Evolutionary conservation across 192 early-diverging fungal species (phyloP), one percentile per base, ranked within the genome.

Genomic region (Funneliformis mosseae): DNA sequence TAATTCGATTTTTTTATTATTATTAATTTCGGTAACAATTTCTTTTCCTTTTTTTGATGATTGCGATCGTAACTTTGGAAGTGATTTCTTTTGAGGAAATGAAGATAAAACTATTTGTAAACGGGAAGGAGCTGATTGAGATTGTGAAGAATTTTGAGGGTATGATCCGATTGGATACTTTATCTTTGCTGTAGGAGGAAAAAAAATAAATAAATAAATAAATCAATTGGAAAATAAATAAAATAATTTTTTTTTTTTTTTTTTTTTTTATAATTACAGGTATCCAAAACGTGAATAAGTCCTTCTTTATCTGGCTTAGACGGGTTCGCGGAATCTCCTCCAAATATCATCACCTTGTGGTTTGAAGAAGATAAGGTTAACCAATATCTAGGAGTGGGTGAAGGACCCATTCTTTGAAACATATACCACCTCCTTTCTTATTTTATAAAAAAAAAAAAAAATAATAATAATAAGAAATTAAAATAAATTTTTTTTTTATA

Each of bases 361-460:
- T 85, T 81, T 43, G 84, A 61, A n/a, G 82, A 76, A 18, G 86
- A 83, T 82, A 91, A 77, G 12, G 87, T 81, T 27, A 84, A 84
- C 10, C 84, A 86, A 41, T 83, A 81, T 28, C 90, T 77, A 16
- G 87, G 84, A 2, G 82, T 83, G 9, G 87, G 85, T 23, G 86
- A 75, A 38, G 85, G 82, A 5, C 84, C 81, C 68, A 87, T 91
- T 18, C 82, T 88, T 62, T 84, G 82, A 69, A 89, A 87, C 72
- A 84, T 84, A 18, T 82, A 83, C 90, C 90, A 91, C 63, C 85
- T 81, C 46, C 80, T 79, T 43, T 84, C 89, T 90, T 82, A 55
- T 5, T 55, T 18, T 55, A 55, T 12, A 14, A 48, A 48, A 11
- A 14, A 14, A 18, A 4, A 55, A 18, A 55, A 18, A 55, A 55